phyloP scores from a whole-genome alignment of 495 filamentous ascomycete species.

The Podospora anserina region DNA sequence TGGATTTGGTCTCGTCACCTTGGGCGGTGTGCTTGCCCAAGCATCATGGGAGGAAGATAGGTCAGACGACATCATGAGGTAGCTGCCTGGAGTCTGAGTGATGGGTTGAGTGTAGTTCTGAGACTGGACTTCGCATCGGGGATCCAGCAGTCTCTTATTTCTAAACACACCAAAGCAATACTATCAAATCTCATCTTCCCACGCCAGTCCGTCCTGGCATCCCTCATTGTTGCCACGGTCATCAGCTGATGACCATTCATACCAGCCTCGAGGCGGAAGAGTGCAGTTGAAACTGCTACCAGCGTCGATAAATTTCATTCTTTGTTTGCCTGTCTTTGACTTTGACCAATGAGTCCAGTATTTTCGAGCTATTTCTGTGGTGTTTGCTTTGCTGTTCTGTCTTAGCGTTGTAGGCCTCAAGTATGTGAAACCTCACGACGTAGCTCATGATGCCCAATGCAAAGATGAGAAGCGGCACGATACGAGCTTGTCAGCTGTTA shows the following conservation, averaged over 20 bases:
- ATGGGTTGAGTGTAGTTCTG: no score
- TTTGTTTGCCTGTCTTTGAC: neutral
- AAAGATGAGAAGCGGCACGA: neutral
- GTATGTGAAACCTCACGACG: neutral
- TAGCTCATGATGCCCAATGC: neutral
- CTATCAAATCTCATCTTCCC: slow-evolving; percentile 4
- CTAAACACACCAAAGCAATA: neutral
- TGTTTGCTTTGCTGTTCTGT: neutral
- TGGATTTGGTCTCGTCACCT: neutral
- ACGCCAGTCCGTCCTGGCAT: slow-evolving; percentile 32
- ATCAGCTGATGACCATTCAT: neutral
- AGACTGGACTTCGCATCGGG: neutral
- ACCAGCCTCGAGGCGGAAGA: neutral
- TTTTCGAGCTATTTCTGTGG: neutral
- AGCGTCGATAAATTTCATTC: neutral
- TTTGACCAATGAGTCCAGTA: neutral
- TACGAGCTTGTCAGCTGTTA: neutral
- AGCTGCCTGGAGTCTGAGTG: neutral
- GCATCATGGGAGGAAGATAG: neutral
- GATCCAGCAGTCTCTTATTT: neutral
- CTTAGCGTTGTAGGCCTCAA: neutral
- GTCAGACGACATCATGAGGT: neutral
- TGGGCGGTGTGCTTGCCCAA: neutral
- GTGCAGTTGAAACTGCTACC: neutral
- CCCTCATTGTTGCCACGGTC: neutral